Conservation (phyloP, 108 stramenopile genomes). For the Conticribra guillardii region DNA sequence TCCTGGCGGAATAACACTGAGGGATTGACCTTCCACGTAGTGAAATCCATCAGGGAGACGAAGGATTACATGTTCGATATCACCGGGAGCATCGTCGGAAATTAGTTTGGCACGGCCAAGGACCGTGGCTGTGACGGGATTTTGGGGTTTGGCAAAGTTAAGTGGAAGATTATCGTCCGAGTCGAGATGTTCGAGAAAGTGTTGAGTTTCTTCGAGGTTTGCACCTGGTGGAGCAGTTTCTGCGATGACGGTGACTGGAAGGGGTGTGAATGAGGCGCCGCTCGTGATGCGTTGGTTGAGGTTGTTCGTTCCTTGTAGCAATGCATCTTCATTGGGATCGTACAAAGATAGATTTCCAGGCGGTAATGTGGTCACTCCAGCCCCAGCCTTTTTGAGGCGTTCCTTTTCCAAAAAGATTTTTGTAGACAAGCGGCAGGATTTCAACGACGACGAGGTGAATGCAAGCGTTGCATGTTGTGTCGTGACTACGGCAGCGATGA, state of each 20-base stretch:
- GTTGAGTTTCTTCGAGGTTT: constrained; percentile 57
- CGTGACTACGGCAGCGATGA: not conserved
- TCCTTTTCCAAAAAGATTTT: not conserved
- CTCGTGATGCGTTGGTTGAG: constrained; percentile 42
- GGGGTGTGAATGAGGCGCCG: constrained; percentile 7
- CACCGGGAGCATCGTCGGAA: constrained; percentile 78
- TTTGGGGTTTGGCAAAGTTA: constrained; percentile 74
- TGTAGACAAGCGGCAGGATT: not conserved
- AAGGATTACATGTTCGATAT: constrained; percentile 83
- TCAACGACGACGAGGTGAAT: not conserved
- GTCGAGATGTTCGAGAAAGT: constrained; percentile 85
- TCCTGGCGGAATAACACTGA: constrained; percentile 86
- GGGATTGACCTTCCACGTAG: constrained; percentile 87
- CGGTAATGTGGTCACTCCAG: constrained; percentile 49
- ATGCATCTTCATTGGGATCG: constrained; percentile 70
- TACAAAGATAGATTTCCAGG: constrained; percentile 55
- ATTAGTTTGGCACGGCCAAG: constrained; percentile 73
- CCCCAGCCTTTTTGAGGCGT: constrained; percentile 43
- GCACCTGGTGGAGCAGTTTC: constrained; percentile 32
- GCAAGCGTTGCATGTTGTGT: not conserved
- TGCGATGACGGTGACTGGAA: constrained; percentile 32
- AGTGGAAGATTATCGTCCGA: constrained; percentile 54
- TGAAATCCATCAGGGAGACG: constrained; percentile 76
- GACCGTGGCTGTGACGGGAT: constrained; percentile 73
- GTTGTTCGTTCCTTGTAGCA: constrained; percentile 55